phyloP scores from a whole-genome alignment of 495 filamentous ascomycete genomes.

The Platismatia glauca region DNA sequence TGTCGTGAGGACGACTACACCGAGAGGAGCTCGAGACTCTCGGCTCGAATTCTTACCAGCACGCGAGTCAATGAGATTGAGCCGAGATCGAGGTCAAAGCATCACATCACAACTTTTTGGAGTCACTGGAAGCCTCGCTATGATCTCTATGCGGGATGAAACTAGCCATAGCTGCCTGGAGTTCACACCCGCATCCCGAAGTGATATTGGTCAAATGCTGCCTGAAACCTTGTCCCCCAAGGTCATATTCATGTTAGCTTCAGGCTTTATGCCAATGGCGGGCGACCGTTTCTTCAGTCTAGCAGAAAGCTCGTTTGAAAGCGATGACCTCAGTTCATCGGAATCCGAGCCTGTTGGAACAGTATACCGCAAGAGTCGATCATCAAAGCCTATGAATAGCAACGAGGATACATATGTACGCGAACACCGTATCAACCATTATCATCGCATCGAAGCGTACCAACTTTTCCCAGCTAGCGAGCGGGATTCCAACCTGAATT shows the following conservation, averaged over 20 bases:
- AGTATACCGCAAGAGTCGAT: too few species aligned
- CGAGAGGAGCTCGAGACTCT: too few species aligned
- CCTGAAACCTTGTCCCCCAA: not conserved
- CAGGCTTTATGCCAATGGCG: not conserved
- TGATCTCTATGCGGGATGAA: not conserved
- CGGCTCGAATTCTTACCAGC: too few species aligned
- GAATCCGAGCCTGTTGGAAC: not conserved
- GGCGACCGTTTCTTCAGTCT: constrained; percentile 1
- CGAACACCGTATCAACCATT: too few species aligned
- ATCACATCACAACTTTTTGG: not conserved
- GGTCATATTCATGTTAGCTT: not conserved
- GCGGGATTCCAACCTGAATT: not conserved
- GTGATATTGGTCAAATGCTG: not conserved
- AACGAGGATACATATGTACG: too few species aligned
- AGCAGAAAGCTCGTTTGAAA: not conserved
- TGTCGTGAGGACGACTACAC: too few species aligned
- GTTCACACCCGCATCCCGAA: not conserved
- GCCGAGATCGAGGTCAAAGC: too few species aligned
- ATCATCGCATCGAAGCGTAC: not conserved
- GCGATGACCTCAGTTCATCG: not conserved
- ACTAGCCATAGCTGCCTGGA: not conserved
- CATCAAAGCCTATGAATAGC: too few species aligned
- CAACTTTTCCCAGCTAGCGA: constrained; percentile 1
- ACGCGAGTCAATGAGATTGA: too few species aligned
- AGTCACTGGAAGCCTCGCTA: not conserved